Evolutionary conservation across 2,329 filamentous ascomycete genomes (phyloP), one percentile per base, ranked within the genome.

Genomic region (Metarhizium album): DNA sequence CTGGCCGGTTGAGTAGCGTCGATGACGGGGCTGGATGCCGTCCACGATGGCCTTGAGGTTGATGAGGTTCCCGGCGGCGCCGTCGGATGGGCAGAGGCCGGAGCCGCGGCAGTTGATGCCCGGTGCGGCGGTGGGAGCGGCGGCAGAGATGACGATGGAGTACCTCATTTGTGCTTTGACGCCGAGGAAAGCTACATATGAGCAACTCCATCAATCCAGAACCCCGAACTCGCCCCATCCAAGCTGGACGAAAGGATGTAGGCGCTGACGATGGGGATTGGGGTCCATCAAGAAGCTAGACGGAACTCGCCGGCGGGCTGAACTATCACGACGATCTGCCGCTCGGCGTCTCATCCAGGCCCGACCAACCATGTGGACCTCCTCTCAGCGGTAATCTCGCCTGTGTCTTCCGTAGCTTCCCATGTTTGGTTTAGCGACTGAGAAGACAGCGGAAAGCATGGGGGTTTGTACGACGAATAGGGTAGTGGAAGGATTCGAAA

Each of bases 51-150:
- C 53, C 11, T 29, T 38, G 33, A 55, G 42, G 16, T 55, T 52
- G 27, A 48, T 47, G 29, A 56, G 43, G 37, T 54, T 52, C 6
- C 45, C 52, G 20, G 48, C 50, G 8, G 55, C 54, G 18, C 53
- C 37, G 42, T 54, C 55, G 14, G 52, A 45, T 4, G 29, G 47
- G 48, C 56, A 58, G 8, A 27, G 23, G 18, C 51, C 57, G 5
- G 57, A 57, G 37, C 52, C 55, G 27, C 54, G 46, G 49, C 57
- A 58, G 48, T 57, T 55, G 33, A 53, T 56, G 46, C 55, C 57
- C 5, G 53, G 50, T 1, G 54, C 53, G 2, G 52, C 38, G 35
- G 40, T 50, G 16, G 42, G 45, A 9, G 50, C 49, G 29, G 51
- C 48, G 31, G 54, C 9, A 20, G 38, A 50, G 23, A 43, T 48